Conservation (phyloP, 352 stramenopile species). For the Blastocystis sp. region DNA sequence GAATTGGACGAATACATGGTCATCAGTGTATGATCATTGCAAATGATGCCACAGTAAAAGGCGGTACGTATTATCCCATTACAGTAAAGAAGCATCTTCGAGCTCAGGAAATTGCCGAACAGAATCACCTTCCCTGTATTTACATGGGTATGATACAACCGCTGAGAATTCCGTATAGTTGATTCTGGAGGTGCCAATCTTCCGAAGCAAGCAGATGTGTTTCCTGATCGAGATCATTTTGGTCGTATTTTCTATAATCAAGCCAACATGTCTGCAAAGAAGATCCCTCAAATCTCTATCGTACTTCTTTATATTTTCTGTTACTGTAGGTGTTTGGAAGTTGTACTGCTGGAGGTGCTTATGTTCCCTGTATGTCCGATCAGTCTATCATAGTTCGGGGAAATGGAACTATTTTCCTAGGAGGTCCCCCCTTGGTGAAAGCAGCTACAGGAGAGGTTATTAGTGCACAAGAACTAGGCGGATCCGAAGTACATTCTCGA, state of each 20-base stretch:
- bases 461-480: slow-evolving; percentile 82
- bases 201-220: slow-evolving; percentile 88
- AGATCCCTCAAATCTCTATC: slow-evolving; percentile 90
- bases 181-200: slow-evolving; percentile 83
- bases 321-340: slow-evolving; percentile 79
- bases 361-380: slow-evolving; percentile 92
- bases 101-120: slow-evolving; percentile 81
- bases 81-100: slow-evolving; percentile 92
- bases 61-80: slow-evolving; percentile 93
- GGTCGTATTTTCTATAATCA: slow-evolving; percentile 97
- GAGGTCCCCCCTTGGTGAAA: slow-evolving; percentile 90
- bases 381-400: slow-evolving; percentile 91
- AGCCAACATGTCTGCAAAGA: slow-evolving; percentile 83
- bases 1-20: slow-evolving; percentile 75
- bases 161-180: slow-evolving; percentile 47
- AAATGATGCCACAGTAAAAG: slow-evolving; percentile 96
- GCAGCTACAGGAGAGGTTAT: slow-evolving; percentile 92
- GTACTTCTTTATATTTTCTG: slow-evolving; percentile 61
- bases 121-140: slow-evolving; percentile 90
- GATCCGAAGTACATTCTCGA: slow-evolving; percentile 69
- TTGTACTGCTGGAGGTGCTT: slow-evolving; percentile 89
- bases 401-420: slow-evolving; percentile 92
- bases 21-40: slow-evolving; percentile 88
- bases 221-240: slow-evolving; percentile 90
- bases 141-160: slow-evolving; percentile 84